phyloP scores from a whole-genome alignment of 345 rosid species.

The Linum tenue region DNA sequence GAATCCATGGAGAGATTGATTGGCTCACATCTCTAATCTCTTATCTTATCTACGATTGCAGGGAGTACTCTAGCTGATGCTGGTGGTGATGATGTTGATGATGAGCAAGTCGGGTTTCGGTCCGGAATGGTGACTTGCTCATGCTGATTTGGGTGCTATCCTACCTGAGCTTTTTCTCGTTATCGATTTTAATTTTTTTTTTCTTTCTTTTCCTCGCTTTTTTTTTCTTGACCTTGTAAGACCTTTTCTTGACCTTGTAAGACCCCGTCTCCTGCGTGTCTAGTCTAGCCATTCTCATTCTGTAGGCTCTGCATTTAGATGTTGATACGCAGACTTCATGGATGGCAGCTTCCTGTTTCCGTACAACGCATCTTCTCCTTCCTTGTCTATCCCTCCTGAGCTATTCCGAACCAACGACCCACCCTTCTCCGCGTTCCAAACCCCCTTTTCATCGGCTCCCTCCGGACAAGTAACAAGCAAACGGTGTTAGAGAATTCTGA shows the following conservation, averaged over 20 bases:
- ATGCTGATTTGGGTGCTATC: slow-evolving; percentile 55
- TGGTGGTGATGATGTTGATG: background rate
- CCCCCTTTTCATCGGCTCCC: no score
- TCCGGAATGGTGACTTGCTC: slow-evolving; percentile 6
- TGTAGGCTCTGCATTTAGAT: slow-evolving; percentile 8
- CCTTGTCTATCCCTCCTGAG: slow-evolving; percentile 99
- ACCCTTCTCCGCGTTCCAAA: no score
- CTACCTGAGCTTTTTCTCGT: slow-evolving; percentile 61
- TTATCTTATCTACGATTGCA: no score
- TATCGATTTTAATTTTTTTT: background rate
- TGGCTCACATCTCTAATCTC: no score
- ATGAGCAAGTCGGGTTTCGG: slow-evolving; percentile 7
- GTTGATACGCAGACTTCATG: slow-evolving; percentile 15
- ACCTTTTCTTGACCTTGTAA: slow-evolving; percentile 21
- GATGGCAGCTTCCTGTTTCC: slow-evolving; percentile 12
- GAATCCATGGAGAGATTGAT: no score
- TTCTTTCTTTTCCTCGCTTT: slow-evolving; percentile 99
- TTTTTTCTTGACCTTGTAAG: slow-evolving; percentile 98
- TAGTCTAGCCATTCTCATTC: background rate
- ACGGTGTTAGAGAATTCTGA: no score
- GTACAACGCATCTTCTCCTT: slow-evolving; percentile 62
- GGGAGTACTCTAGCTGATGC: background rate
- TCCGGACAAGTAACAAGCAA: no score
- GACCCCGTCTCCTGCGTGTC: background rate
- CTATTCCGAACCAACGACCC: slow-evolving; percentile 21